Evolutionary conservation across 1,284 basidiomycete species (phyloP), one percentile per base, ranked within the genome.

Genomic region (Rugosomyces carneus): DNA sequence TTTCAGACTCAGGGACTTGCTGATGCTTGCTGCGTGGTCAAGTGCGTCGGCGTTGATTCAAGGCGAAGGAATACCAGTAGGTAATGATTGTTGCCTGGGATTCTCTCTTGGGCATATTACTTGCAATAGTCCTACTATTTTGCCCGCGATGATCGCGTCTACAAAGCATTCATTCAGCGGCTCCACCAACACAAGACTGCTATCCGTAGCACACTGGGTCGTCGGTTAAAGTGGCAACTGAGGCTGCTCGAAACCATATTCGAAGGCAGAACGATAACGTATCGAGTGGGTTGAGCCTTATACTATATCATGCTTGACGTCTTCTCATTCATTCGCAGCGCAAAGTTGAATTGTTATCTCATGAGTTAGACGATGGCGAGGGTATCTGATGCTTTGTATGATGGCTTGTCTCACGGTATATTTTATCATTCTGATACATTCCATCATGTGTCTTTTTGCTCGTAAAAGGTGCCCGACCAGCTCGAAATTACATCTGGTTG

Each of bases 401-500:
- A 41, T 40, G 23, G 23, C 18, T 8, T 9, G 4, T 10, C n/a
- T 4, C 23, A 6, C 13, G 11, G 15, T 29, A 42, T 38, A 37
- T 16, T 5, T 16, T 19, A n/a, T 18, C 16, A 37, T 21, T n/a
- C n/a, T n/a, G 18, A 37, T 5, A 13, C 13, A 23, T 37, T 19
- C 5, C 19, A 10, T 23, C 19, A 31, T 34, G 31, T 13, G 24
- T 29, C 24, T 20, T 9, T 70, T 56, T 75, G 86, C 85, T 86
- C 72, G 80, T 84, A 84, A 45, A 84, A 88, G 86, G 86, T 89
- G 83, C 86, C 81, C 65, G 70, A 59, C 77, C 76, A 80, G 76
- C 71, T 53, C 59, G 70, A 87, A 73, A 58, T 58, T 65, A 68
- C 73, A 76, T 68, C 75, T 78, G 76, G 75, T 62, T 57, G 60